Conservation (phyloP, 164 flowering plant genomes). For the Annona squamosa region DNA sequence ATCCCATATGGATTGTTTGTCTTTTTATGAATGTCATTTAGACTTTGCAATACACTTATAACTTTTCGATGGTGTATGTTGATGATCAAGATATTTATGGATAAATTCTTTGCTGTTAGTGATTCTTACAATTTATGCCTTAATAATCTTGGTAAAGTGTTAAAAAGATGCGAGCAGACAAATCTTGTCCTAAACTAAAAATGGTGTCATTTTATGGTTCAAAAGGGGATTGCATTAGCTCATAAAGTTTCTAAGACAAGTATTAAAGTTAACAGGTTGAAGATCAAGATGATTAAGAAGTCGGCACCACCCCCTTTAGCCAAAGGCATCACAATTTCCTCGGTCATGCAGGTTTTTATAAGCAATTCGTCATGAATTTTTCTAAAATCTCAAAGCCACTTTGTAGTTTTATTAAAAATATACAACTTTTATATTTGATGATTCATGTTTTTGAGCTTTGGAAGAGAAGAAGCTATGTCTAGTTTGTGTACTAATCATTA, state of each 20-base stretch:
- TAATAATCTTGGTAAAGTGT: neutral
- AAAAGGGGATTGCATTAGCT: too few species aligned
- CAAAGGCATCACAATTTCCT: neutral
- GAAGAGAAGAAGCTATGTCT: neutral
- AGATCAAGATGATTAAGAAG: neutral
- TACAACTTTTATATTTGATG: neutral
- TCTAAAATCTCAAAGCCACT: neutral
- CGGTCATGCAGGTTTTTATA: neutral
- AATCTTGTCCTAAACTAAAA: neutral
- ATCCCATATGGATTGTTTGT: conserved; percentile 5
- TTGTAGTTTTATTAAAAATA: neutral
- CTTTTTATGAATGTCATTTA: neutral
- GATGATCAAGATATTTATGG: neutral
- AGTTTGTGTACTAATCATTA: neutral
- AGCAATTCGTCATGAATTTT: neutral
- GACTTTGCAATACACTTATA: neutral
- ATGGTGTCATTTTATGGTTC: too few species aligned
- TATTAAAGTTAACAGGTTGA: neutral
- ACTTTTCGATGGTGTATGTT: too few species aligned
- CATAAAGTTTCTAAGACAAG: too few species aligned
- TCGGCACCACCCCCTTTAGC: neutral
- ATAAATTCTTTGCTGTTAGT: neutral
- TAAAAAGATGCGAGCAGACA: neutral
- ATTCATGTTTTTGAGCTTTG: neutral
- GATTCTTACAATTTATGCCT: neutral